Evolutionary conservation across 2,329 filamentous ascomycete genomes (phyloP).

Genomic region (Ophiobolus disseminans): DNA sequence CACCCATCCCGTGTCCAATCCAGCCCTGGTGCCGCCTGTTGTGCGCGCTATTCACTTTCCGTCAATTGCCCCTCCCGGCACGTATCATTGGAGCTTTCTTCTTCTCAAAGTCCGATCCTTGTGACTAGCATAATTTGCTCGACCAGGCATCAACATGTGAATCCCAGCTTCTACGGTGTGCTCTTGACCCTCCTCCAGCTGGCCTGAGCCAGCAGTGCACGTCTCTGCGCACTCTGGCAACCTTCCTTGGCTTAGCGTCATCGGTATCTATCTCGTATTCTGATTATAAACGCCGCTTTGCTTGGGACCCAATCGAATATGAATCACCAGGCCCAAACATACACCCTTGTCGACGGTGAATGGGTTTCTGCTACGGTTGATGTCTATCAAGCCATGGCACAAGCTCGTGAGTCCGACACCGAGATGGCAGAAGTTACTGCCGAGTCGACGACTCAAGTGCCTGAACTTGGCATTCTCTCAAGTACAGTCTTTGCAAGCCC

Average conservation of each 20-base stretch:
- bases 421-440: constrained; percentile 32
- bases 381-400: constrained; percentile 53
- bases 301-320: constrained; percentile 18
- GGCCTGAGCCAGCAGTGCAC: constrained; percentile 12
- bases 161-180: constrained; percentile 12
- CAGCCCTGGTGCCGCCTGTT: constrained; percentile 17
- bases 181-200: constrained; percentile 8
- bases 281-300: neutral
- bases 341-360: constrained; percentile 39
- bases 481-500: constrained; percentile 80
- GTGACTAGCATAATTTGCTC: constrained; percentile 18
- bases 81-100: constrained; percentile 9
- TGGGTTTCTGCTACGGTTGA: constrained; percentile 47
- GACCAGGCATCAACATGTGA: constrained; percentile 28
- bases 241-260: constrained; percentile 7
- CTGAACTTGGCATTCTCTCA: constrained; percentile 75
- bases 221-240: constrained; percentile 4
- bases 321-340: constrained; percentile 38
- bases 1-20: constrained; percentile 10
- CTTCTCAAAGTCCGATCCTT: constrained; percentile 6
- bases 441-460: constrained; percentile 50
- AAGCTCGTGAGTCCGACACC: constrained; percentile 35
- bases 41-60: constrained; percentile 13
- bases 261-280: constrained; percentile 5
- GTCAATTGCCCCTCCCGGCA: constrained; percentile 17